phyloP scores from a whole-genome alignment of 805 yeast species.

The Debaryomyces castellii region DNA sequence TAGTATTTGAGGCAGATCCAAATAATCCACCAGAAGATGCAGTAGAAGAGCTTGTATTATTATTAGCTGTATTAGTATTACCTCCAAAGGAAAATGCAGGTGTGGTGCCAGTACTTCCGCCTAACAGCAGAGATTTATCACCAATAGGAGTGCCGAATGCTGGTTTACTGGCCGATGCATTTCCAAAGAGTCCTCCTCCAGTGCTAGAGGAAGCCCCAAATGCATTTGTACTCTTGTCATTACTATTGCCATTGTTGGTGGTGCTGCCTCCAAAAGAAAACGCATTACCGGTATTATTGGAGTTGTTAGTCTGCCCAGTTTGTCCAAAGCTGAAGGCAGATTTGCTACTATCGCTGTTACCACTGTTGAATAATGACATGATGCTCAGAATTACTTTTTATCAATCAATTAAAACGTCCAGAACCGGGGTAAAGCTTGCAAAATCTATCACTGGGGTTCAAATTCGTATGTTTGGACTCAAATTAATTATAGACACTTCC shows the following conservation, averaged over 20 bases:
- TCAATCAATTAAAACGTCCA: not conserved
- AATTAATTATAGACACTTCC: not conserved
- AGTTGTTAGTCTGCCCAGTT: not conserved
- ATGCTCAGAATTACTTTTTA: not conserved
- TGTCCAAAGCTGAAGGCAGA: not conserved
- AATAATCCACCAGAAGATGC: constrained; percentile 8
- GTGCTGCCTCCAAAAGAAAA: not conserved
- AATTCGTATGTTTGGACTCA: not conserved
- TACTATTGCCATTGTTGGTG: not conserved
- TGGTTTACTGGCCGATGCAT: not conserved
- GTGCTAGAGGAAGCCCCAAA: constrained; percentile 1
- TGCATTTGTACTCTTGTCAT: not conserved
- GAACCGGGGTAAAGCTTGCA: not conserved
- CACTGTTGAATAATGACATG: constrained; percentile 6
- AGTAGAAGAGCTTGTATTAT: constrained; percentile 2
- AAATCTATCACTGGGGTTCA: not conserved
- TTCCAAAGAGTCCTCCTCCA: constrained; percentile 18
- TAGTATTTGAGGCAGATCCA: constrained; percentile 4
- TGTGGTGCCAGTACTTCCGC: not conserved
- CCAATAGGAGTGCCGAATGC: not conserved
- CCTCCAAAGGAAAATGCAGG: constrained; percentile 8
- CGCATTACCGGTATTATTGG: constrained; percentile 3
- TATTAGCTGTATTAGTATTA: not conserved
- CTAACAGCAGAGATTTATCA: not conserved
- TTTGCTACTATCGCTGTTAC: constrained; percentile 1